Percentiles rank a stretch among this genome's conserved stretches.
Conservation (phyloP, 2,329 filamentous ascomycete species). For the Aspergillus ustus region DNA sequence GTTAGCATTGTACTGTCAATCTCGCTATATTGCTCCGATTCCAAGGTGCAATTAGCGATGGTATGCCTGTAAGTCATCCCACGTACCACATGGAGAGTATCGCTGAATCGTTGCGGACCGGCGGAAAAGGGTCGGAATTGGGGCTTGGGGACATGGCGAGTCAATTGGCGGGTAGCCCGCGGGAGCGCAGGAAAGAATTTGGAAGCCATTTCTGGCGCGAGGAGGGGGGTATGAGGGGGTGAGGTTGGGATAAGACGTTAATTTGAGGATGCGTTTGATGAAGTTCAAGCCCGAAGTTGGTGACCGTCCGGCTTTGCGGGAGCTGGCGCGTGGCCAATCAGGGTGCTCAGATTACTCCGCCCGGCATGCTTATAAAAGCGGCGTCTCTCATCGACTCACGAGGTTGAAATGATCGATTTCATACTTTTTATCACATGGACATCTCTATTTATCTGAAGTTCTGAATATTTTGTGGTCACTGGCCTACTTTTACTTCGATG, state of each 20-base stretch:
- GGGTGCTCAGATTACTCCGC: conserved; percentile 40
- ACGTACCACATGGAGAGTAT: conserved; percentile 72
- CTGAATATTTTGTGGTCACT: not conserved
- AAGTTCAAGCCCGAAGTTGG: conserved; percentile 35
- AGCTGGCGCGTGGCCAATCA: conserved; percentile 40
- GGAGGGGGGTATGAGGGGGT: conserved; percentile 20
- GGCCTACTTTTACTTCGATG: not conserved
- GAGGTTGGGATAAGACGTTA: conserved; percentile 9
- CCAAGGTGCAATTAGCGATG: not conserved
- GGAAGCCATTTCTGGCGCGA: conserved; percentile 70
- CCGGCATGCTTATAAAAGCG: conserved; percentile 8
- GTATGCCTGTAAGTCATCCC: conserved; percentile 5
- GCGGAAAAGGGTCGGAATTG: conserved; percentile 76
- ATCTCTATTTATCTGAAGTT: not conserved
- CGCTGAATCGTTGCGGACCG: conserved; percentile 71
- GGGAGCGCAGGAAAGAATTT: conserved; percentile 76
- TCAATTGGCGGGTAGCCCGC: conserved; percentile 69
- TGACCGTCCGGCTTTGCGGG: conserved; percentile 37
- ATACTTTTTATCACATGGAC: too few relatives aligned
- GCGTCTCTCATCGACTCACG: not conserved
- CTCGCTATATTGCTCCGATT: not conserved
- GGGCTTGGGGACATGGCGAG: conserved; percentile 65
- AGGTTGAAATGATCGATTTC: too few relatives aligned
- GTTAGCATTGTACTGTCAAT: conserved; percentile 15
- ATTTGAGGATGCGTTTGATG: conserved; percentile 15